phyloP scores from a whole-genome alignment of 495 filamentous ascomycete genomes.

The Podospora didyma region DNA sequence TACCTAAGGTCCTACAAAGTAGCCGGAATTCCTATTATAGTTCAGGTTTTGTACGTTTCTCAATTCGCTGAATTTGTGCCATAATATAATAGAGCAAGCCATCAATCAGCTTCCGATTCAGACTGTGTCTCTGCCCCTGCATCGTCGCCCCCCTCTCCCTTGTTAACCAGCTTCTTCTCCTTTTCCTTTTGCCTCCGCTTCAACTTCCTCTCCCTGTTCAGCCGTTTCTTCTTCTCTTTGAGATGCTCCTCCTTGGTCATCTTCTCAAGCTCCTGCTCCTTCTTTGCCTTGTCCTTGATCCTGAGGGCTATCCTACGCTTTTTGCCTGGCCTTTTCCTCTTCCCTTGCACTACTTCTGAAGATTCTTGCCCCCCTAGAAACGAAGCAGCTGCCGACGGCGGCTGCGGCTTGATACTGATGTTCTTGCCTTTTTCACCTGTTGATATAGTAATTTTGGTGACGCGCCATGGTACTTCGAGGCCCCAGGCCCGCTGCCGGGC shows the following conservation, averaged over 20 bases:
- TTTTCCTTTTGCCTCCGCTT: constrained; percentile 48
- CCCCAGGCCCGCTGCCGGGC: constrained; percentile 46
- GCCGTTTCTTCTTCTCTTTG: constrained; percentile 50
- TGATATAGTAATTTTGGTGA: constrained; percentile 32
- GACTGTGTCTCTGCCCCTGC: neutral
- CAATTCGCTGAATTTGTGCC: no score
- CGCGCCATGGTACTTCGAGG: constrained; percentile 52
- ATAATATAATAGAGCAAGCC: neutral
- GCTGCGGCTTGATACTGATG: neutral
- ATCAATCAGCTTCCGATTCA: neutral
- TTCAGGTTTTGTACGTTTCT: no score
- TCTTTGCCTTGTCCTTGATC: constrained; percentile 26
- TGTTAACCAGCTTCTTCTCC: constrained; percentile 40
- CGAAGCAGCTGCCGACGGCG: neutral
- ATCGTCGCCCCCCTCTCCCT: constrained; percentile 11
- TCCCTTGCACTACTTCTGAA: constrained; percentile 11
- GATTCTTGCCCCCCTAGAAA: neutral
- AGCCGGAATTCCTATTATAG: no score
- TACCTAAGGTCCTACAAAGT: no score
- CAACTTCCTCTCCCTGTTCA: constrained; percentile 50
- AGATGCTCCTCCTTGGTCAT: constrained; percentile 45
- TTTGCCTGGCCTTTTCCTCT: constrained; percentile 47
- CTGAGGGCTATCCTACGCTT: constrained; percentile 48
- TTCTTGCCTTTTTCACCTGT: neutral
- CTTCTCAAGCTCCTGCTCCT: constrained; percentile 15